Evolutionary conservation across 2,329 filamentous ascomycete genomes (phyloP).

Genomic region (Pseudogymnoascus sp.): DNA sequence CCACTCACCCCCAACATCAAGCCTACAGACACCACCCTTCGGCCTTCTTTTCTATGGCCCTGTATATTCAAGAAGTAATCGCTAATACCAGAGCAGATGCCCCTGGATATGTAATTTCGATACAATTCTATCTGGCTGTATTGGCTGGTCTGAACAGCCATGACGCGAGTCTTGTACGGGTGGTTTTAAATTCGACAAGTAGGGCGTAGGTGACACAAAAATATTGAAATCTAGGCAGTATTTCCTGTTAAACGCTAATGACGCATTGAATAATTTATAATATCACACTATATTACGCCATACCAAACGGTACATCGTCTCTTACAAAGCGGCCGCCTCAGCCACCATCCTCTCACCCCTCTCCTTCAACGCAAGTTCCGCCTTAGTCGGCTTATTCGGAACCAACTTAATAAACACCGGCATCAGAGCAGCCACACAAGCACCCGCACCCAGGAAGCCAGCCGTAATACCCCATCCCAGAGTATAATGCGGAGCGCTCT

Average conservation of each 20-base stretch:
- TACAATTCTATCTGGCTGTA: too few species aligned
- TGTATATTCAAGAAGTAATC: too few species aligned
- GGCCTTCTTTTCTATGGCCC: too few species aligned
- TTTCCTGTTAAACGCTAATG: background rate
- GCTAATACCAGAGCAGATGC: too few species aligned
- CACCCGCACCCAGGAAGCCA: slow-evolving; percentile 17
- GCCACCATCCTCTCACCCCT: slow-evolving; percentile 10
- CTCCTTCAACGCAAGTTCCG: slow-evolving; percentile 16
- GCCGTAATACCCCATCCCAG: slow-evolving; percentile 21
- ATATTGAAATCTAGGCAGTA: background rate
- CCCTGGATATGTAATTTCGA: too few species aligned
- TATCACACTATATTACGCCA: background rate
- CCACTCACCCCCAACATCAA: too few species aligned
- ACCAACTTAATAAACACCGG: slow-evolving; percentile 18
- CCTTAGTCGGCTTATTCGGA: slow-evolving; percentile 14
- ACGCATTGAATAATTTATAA: background rate
- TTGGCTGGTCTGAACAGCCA: too few species aligned
- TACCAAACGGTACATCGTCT: background rate
- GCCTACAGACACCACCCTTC: too few species aligned
- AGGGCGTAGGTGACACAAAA: background rate
- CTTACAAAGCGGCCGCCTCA: background rate
- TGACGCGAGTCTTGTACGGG: too few species aligned
- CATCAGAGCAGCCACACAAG: slow-evolving; percentile 15
- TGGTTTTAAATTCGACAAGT: background rate
- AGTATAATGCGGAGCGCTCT: slow-evolving; percentile 20